These are phyloP conservation scores for Sphagnum contortum DNA, from an alignment of 225 moss, liverwort and hornwort genomes.

Conservation along the genomic window DNA sequence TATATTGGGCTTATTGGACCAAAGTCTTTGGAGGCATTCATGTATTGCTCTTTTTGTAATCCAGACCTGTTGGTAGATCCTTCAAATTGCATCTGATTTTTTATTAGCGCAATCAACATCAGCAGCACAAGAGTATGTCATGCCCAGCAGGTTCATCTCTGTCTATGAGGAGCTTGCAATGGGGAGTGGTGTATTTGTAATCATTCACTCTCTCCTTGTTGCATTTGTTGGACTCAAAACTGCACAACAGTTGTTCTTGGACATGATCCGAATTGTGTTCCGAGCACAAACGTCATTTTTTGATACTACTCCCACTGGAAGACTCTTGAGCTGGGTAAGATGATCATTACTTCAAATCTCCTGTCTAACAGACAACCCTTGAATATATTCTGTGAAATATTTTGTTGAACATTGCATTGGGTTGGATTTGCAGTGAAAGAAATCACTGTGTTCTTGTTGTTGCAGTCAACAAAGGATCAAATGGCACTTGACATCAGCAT, in stretches of 20 bases:
- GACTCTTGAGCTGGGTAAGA: conserved; percentile 39
- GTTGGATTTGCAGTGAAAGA: too few species aligned
- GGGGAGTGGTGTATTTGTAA: conserved; percentile 7
- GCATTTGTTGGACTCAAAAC: conserved; percentile 14
- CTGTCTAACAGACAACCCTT: too few species aligned
- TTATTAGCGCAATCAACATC: conserved; percentile 26
- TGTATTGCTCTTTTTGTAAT: conserved; percentile 16
- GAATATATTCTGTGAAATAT: neutral
- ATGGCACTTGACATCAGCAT: conserved; percentile 6
- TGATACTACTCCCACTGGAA: conserved; percentile 38
- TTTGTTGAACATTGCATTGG: neutral
- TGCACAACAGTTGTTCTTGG: conserved; percentile 20
- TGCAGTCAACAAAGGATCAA: conserved; percentile 16
- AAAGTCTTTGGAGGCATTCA: conserved; percentile 16
- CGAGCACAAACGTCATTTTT: conserved; percentile 48
- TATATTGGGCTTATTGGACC: conserved; percentile 36
- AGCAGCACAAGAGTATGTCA: neutral
- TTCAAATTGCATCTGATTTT: conserved; percentile 25
- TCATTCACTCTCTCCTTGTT: conserved; percentile 13
- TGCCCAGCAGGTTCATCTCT: conserved; percentile 14
- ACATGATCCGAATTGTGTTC: conserved; percentile 29
- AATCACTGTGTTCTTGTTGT: too few species aligned
- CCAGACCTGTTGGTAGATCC: conserved; percentile 19
- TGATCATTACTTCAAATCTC: too few species aligned
- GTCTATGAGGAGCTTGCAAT: conserved; percentile 22